Evolutionary conservation across 306 rosid species (phyloP), one percentile per base, ranked within the genome.

Genomic region (Hylodesmum podocarpum): DNA sequence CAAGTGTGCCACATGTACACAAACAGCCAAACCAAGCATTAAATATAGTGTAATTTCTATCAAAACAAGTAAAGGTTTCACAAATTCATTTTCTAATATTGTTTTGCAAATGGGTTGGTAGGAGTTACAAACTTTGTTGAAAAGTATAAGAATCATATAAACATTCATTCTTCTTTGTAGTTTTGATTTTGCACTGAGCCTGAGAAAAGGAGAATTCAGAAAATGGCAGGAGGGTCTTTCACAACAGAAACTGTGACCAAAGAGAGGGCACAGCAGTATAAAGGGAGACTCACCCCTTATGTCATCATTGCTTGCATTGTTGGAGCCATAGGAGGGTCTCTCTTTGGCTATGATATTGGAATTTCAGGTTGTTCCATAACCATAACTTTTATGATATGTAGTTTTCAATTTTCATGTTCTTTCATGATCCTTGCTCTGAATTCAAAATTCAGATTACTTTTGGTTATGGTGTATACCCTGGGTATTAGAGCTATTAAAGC

Each of bases 291-390:
- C 72, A 94, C 98, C 11, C 8, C 73, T 51, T 88, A 89, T 80
- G 98, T 94, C 41, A 43, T 89, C 76, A 61, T 89, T 37, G 87
- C 94, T 33, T 91, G 98, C 86, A 50, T 90, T 74, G 86, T 91
- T 82, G 97, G 97, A 12, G 98, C 97, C 36, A 69, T 78, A 4
- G 98, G 98, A 1, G 98, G 98, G 9, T 74, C 98, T n/a, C 87
- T 91, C 33, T 94, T 94, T 47, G 98, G 98, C 66, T 91, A 91
- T 89, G 98, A 94, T 77, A 84, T 94, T 78, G 98, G 98, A 57
- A 84, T 94, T 88, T 94, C 98, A 89, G 98, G 98, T 91, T 70
- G 53, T 18, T 78, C 21, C 58, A 19, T 39, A 39, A 69, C 24
- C 22, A 19, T 0, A 43, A 47, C 13, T 72, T 70, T 9, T 33